Percentiles rank a stretch among this genome's conserved stretches.
Conservation (phyloP, 2,329 filamentous ascomycete species). For the Trichoderma sp. region DNA sequence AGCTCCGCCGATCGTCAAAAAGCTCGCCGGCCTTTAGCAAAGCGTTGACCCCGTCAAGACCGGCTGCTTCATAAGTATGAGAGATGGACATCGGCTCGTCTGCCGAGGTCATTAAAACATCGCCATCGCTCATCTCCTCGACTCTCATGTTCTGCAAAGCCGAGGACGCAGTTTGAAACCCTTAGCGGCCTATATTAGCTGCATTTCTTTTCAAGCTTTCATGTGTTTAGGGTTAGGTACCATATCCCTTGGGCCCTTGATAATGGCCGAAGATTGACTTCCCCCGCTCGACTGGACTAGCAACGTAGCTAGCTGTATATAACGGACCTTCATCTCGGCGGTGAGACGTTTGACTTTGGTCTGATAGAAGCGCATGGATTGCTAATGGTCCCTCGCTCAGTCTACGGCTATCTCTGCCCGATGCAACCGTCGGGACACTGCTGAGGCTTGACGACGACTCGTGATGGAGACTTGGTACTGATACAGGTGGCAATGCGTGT, state of each 20-base stretch:
- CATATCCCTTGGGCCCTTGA: slow-evolving; percentile 41
- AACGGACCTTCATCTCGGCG: slow-evolving; percentile 27
- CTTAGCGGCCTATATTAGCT: slow-evolving; percentile 40
- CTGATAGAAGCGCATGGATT: slow-evolving; percentile 57
- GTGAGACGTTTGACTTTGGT: slow-evolving; percentile 39
- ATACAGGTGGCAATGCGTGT: slow-evolving; percentile 37
- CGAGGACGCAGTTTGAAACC: slow-evolving; percentile 42
- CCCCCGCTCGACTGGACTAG: slow-evolving; percentile 36
- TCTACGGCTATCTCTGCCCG: slow-evolving; percentile 44
- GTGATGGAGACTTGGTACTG: slow-evolving; percentile 48
- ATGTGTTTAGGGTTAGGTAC: slow-evolving; percentile 37
- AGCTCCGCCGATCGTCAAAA: slow-evolving; percentile 48
- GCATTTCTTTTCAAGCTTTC: slow-evolving; percentile 30
- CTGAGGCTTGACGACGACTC: slow-evolving; percentile 53
- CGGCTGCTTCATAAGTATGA: slow-evolving; percentile 34
- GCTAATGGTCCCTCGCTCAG: slow-evolving; percentile 56
- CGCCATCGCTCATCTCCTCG: slow-evolving; percentile 38
- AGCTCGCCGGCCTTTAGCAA: slow-evolving; percentile 63
- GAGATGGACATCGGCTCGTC: slow-evolving; percentile 32
- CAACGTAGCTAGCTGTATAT: slow-evolving; percentile 31
- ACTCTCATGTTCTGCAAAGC: slow-evolving; percentile 41
- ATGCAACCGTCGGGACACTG: slow-evolving; percentile 47
- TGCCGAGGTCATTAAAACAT: slow-evolving; percentile 40
- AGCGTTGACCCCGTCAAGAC: slow-evolving; percentile 62
- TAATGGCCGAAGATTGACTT: slow-evolving; percentile 34